Conservation (phyloP, 805 yeast species). For the Grigorovia jiainica region DNA sequence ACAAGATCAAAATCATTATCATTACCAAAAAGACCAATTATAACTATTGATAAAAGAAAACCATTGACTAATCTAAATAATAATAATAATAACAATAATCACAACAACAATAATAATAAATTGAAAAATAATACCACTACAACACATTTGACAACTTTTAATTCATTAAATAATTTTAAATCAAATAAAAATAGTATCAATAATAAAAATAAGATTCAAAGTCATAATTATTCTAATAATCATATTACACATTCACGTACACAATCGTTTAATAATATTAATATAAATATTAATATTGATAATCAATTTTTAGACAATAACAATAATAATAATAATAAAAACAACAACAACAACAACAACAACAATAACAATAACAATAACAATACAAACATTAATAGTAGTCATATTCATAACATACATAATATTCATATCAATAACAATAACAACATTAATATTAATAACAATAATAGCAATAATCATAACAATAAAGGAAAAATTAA, state of each 20-base stretch:
- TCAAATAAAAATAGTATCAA: not conserved
- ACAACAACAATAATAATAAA: not conserved
- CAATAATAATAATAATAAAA: not conserved
- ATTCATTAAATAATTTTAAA: too few relatives aligned
- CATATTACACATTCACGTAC: not conserved
- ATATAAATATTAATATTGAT: not conserved
- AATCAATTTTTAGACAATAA: not conserved
- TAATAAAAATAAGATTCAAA: not conserved
- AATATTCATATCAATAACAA: not conserved
- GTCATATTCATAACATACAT: not conserved
- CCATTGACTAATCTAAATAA: constrained; percentile 6
- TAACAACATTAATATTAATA: not conserved
- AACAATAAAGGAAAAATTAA: not conserved
- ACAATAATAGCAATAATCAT: constrained; percentile 4
- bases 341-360: constrained; percentile 1
- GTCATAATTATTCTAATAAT: not conserved
- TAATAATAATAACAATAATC: constrained; percentile 1
- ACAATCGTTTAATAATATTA: not conserved
- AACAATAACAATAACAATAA: constrained; percentile 1
- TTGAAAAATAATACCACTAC: not conserved
- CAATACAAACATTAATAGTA: not conserved
- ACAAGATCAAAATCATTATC: constrained; percentile 9
- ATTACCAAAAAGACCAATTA: constrained; percentile 4
- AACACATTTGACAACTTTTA: too few relatives aligned
- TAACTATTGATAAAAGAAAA: constrained; percentile 3